Base-by-base conservation (phyloP, 352 stramenopile genomes). In the Globisporangium cederbergense region DNA sequence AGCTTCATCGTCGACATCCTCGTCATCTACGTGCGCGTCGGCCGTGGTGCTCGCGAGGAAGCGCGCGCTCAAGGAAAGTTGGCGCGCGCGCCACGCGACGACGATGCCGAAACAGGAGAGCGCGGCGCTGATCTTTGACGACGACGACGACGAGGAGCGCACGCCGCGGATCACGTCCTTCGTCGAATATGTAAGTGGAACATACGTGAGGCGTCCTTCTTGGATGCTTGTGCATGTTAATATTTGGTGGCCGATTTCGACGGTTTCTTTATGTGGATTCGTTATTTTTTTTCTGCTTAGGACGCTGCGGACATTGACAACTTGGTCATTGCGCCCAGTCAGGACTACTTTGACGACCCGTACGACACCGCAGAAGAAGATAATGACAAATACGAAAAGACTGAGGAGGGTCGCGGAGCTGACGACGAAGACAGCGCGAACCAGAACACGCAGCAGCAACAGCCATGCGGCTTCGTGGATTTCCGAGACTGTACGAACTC, bases 401-500 rank as follows among this genome's bases (percentile, higher is more conserved):
- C 20, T 25, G 38, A 8, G 14, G 28, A 56, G 18, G 13, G 10
- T 10, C 25, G n/a, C 11, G 28, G 58, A 10, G 43, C 18, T 8
- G 30, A 46, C 34, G 47, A 59, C 2, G 46, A 59, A 10, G 40
- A 34, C 13, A 57, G 16, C 25, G 56, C 10, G 47, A 55, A 43
- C 20, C 52, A 30, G 20, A 36, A 18, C 56, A 40, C 25, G 32
- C 38, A 51, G 30, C 62, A 62, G n/a, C 64, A 50, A 14, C 52
- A 64, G 50, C n/a, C 20, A 22, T 65, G 64, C 43, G 47, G 64
- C 25, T 70, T 70, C 25, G 64, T 70, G 30, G 64, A 70, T 20
- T 70, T 70, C 52, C 50, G 25, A 34, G 64, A 70, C 1, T n/a
- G 64, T 70, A 62, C 34, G 64, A n/a, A 10, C 18, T 36, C 32